Base-by-base conservation (phyloP, 2,329 filamentous ascomycete genomes). In the Triangularia verruculosa region DNA sequence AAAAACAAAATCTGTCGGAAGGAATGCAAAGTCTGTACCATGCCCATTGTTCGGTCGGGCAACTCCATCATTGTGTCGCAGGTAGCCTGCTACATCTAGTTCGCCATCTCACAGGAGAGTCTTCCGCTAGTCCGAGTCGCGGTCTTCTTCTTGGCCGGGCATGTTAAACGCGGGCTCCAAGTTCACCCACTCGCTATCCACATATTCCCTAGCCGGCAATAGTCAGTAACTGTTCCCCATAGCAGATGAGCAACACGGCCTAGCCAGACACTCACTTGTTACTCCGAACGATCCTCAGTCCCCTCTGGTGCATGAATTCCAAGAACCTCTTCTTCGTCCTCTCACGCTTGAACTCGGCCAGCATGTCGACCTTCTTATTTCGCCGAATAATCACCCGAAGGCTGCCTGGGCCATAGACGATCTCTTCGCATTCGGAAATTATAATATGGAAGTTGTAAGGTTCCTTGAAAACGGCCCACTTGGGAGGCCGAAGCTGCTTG, bases 321-420 rank as follows among this genome's bases (percentile, higher is more conserved):
- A 86, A 70, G 66, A 86, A 84, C 2, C 84, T 76, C 62, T 77
- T 75, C 74, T 84, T 82, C 4, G 83, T 85, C 20, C 81, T 76
- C 67, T 79, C 77, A 5, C 83, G 73, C 71, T 83, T 83, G 68
- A 86, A 86, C 61, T 77, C 73, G 6, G 79, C 81, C 66, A 86
- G 74, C 2, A 86, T 70, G 52, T 82, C 76, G 2, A 82, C 81
- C 5, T 80, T 73, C 73, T 71, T 72, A 4, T 69, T 70, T 15
- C 80, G 78, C 4, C 74, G 66, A 17, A 84, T 74, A 5, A 80
- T 68, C 12, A 85, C 74, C 64, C 78, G 79, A 8, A 75, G 73
- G 22, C 75, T 75, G 6, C 78, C 76, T 0, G 74, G 66, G 17
- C 81, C 79, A 71, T 79, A 84, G 20, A 73, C 72, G 12, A 85